These are phyloP conservation scores for Bipolaris zeicola DNA, from an alignment of 2,329 filamentous ascomycete genomes.

Conservation along the genomic window DNA sequence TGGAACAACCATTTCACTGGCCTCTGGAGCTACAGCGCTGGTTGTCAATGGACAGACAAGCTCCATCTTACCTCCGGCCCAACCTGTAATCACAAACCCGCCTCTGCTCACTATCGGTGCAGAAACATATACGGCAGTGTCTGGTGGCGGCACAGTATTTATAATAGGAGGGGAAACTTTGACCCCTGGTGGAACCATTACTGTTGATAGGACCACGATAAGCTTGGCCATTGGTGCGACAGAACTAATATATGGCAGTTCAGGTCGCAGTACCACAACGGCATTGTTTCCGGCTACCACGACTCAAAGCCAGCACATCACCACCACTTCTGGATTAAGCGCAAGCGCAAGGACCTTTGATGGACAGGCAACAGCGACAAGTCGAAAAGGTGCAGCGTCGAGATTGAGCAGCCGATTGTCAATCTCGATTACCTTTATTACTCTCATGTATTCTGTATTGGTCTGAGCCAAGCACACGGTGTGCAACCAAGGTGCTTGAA, in stretches of 20 bases:
- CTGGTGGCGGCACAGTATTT: slow-evolving; percentile 41
- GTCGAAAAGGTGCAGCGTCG: slow-evolving; percentile 8
- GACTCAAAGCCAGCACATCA: slow-evolving; percentile 22
- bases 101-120: slow-evolving; percentile 43
- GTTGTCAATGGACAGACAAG: slow-evolving; percentile 44
- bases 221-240: slow-evolving; percentile 46
- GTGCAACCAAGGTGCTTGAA: neutral
- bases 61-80: slow-evolving; percentile 28
- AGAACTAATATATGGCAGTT: slow-evolving; percentile 43
- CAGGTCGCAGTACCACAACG: slow-evolving; percentile 37
- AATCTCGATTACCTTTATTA: neutral
- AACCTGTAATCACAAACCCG: slow-evolving; percentile 31
- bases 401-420: neutral
- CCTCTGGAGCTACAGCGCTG: slow-evolving; percentile 34
- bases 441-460: neutral
- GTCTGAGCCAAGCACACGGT: neutral
- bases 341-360: slow-evolving; percentile 20
- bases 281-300: slow-evolving; percentile 50
- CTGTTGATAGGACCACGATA: slow-evolving; percentile 40
- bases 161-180: slow-evolving; percentile 48
- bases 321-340: slow-evolving; percentile 16
- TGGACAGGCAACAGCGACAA: slow-evolving; percentile 17
- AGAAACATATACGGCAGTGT: slow-evolving; percentile 34
- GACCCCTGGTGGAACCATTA: slow-evolving; percentile 46
- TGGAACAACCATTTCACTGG: slow-evolving; percentile 39